These are phyloP conservation scores for Gomphus sp. DNA, from an alignment of 1,284 basidiomycete species.

Conservation along the genomic window DNA sequence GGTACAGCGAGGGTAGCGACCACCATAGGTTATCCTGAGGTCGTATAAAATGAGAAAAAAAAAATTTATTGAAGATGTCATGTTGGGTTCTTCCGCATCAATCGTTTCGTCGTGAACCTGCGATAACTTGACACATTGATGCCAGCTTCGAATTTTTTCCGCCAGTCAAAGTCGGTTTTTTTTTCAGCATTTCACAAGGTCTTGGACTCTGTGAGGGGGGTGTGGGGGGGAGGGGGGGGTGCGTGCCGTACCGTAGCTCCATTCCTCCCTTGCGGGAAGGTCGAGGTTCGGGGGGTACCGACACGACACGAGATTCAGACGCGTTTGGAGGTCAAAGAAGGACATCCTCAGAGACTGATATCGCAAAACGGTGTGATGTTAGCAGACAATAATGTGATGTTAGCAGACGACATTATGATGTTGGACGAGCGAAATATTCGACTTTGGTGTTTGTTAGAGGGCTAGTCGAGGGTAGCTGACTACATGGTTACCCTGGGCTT, in stretches of 20 bases:
- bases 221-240: too few species aligned
- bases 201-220: neutral
- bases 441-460: too few species aligned
- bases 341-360: neutral
- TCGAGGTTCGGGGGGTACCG: neutral
- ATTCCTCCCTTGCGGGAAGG: neutral
- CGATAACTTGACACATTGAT: neutral
- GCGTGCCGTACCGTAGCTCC: neutral
- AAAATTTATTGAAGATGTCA: neutral
- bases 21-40: too few species aligned
- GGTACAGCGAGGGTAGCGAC: too few species aligned
- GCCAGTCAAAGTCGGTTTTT: neutral
- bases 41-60: too few species aligned
- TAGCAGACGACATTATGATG: neutral
- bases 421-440: too few species aligned
- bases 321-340: neutral
- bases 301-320: neutral
- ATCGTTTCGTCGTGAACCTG: slow-evolving; percentile 1
- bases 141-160: neutral
- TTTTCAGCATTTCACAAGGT: neutral
- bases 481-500: too few species aligned
- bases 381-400: neutral
- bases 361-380: neutral
- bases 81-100: neutral
- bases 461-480: too few species aligned